These are phyloP conservation scores for Lentinula guzmanii DNA, from an alignment of 768 basidiomycete species.

Conservation along the genomic window DNA sequence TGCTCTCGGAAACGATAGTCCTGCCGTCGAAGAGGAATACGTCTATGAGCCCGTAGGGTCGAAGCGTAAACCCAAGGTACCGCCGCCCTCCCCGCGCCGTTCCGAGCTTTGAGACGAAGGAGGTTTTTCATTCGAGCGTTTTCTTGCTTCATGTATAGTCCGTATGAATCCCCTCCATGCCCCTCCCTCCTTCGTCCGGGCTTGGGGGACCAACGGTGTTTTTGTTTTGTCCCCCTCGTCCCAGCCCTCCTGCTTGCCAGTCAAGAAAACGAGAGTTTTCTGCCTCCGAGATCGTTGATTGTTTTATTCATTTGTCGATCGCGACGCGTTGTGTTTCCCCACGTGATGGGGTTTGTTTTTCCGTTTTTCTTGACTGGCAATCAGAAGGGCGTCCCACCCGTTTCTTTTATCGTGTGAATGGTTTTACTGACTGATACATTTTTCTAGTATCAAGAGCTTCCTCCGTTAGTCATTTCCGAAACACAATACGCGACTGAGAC, in stretches of 20 bases:
- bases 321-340: conserved; percentile 23
- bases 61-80: conserved; percentile 88
- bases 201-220: conserved; percentile 77
- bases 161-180: conserved; percentile 55
- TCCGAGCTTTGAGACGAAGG: conserved; percentile 96
- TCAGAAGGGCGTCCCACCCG: conserved; percentile 26
- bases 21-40: conserved; percentile 75
- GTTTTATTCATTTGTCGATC: conserved; percentile 19
- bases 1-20: conserved; percentile 62
- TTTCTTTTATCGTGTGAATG: conserved; percentile 12
- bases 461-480: conserved; percentile 39
- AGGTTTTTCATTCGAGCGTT: conserved; percentile 38
- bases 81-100: conserved; percentile 78
- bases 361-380: conserved; percentile 18
- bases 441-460: conserved; percentile 39
- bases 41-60: conserved; percentile 63
- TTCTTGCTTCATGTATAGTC: conserved; percentile 59
- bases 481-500: conserved; percentile 52
- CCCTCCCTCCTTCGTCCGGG: conserved; percentile 81
- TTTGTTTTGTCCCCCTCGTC: conserved; percentile 75
- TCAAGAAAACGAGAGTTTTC: conserved; percentile 9
- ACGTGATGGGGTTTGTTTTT: conserved; percentile 31
- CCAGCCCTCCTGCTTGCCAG: conserved; percentile 29
- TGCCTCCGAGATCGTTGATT: conserved; percentile 23
- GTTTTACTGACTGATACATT: conserved; percentile 23